These are phyloP conservation scores for Mycena olivaceomarginata DNA, from an alignment of 768 basidiomycete genomes.

Conservation along the genomic window DNA sequence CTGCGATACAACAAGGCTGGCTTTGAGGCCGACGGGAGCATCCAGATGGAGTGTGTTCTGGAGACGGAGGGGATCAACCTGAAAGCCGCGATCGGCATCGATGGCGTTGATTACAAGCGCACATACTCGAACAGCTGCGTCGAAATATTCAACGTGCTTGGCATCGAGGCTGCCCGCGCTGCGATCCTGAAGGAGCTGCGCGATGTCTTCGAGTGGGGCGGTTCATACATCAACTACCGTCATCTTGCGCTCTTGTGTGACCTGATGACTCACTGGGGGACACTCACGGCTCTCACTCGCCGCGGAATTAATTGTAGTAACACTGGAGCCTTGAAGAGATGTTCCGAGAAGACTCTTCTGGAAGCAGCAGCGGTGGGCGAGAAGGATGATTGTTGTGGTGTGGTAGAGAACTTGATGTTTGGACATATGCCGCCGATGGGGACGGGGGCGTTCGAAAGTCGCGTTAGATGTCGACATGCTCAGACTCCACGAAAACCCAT, in stretches of 20 bases:
- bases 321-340: conserved; percentile 98
- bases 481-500: conserved; percentile 51
- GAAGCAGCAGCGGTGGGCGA: conserved; percentile 99
- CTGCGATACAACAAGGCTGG: conserved; percentile 90
- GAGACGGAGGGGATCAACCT: conserved; percentile 92
- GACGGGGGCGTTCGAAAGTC: conserved; percentile 96
- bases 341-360: conserved; percentile 99
- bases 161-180: conserved; percentile 97
- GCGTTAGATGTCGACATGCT: conserved; percentile 98
- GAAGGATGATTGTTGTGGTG: conserved; percentile 97
- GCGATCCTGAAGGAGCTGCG: conserved; percentile 96
- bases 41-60: conserved; percentile 96
- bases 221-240: conserved; percentile 99
- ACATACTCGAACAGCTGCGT: conserved; percentile 98
- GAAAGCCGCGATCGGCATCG: conserved; percentile 89
- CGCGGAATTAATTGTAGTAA: conserved; percentile 99
- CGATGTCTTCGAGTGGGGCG: conserved; percentile 98
- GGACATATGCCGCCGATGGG: conserved; percentile 99
- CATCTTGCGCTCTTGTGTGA: conserved; percentile 98
- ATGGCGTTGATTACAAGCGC: conserved; percentile 94
- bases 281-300: conserved; percentile 98
- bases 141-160: conserved; percentile 95
- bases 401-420: conserved; percentile 99
- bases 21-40: conserved; percentile 78
- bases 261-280: conserved; percentile 98